Conservation (phyloP, 148 eudicot species). For the Gaultheria prostrata region DNA sequence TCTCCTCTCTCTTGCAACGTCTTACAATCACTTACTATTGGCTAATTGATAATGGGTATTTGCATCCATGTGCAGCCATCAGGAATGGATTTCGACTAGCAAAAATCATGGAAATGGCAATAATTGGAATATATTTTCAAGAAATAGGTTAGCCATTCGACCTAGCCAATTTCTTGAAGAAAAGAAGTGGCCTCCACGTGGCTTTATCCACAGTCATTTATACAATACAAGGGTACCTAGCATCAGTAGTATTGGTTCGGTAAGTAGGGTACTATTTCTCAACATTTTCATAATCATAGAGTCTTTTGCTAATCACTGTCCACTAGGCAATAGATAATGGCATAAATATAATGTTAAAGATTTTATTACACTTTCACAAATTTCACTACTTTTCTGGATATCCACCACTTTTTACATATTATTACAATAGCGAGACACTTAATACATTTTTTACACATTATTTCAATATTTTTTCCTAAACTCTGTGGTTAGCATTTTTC, state of each 20-base stretch:
- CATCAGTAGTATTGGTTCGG: slow-evolving; percentile 7
- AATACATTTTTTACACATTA: no score
- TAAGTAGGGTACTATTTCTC: slow-evolving; percentile 11
- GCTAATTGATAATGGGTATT: background rate
- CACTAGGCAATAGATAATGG: no score
- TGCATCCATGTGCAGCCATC: slow-evolving; percentile 15
- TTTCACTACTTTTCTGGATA: no score
- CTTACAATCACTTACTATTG: background rate
- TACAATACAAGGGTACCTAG: slow-evolving; percentile 16
- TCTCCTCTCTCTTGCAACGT: background rate
- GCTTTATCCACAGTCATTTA: slow-evolving; percentile 12
- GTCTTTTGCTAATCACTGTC: no score
- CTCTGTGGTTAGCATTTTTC: no score
- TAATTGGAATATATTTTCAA: slow-evolving; percentile 7
- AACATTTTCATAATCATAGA: background rate
- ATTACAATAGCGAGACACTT: no score
- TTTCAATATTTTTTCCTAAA: no score
- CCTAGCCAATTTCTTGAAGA: slow-evolving; percentile 37
- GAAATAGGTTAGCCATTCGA: slow-evolving; percentile 18
- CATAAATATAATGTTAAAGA: no score
- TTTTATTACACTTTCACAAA: no score
- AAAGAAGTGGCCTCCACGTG: slow-evolving; percentile 40
- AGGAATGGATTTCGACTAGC: slow-evolving; percentile 3
- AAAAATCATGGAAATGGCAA: slow-evolving; percentile 10
- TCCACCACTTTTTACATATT: no score